These are phyloP conservation scores for Dovyalis caffra DNA, from an alignment of 345 rosid genomes.

Conservation along the genomic window DNA sequence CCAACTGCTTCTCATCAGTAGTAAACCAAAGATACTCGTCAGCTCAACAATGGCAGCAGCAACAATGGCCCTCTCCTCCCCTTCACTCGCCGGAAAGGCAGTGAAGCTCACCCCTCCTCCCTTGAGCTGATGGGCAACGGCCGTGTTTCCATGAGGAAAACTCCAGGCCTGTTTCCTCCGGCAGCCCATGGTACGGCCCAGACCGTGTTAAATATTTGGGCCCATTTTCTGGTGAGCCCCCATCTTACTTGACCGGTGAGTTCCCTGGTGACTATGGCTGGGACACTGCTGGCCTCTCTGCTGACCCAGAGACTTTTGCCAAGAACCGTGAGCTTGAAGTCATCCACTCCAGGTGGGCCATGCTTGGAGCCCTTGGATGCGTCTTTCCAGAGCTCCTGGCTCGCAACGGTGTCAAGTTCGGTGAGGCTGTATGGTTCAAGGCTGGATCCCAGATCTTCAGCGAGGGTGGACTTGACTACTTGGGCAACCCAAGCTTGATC, in stretches of 20 bases:
- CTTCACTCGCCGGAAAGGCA: too few species aligned
- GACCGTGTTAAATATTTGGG: constrained; percentile 33
- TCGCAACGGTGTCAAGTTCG: constrained; percentile 30
- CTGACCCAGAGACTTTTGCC: constrained; percentile 31
- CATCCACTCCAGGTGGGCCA: constrained; percentile 21
- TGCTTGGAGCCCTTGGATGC: background rate
- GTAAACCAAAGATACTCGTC: too few species aligned
- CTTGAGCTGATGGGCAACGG: too few species aligned
- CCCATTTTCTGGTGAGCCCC: constrained; percentile 30
- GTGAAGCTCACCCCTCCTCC: too few species aligned
- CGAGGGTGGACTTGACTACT: constrained; percentile 30
- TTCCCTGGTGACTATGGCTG: constrained; percentile 34
- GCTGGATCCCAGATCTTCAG: constrained; percentile 32
- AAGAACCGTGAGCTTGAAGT: constrained; percentile 35
- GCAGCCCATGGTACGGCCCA: constrained; percentile 33
- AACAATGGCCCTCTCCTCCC: too few species aligned
- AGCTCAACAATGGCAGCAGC: too few species aligned
- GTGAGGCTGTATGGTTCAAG: constrained; percentile 34
- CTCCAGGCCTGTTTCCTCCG: constrained; percentile 10
- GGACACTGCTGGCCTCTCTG: constrained; percentile 36
- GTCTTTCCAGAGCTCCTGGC: constrained; percentile 35
- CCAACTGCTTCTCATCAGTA: too few species aligned
- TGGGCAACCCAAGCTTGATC: constrained; percentile 32
- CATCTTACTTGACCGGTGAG: constrained; percentile 26
- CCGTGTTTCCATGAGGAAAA: too few species aligned